A percentile compares a stretch with the other conserved stretches of the same genome.
Evolutionary conservation across 805 yeast genomes (phyloP).

Genomic region (Ogataea polymorpha): DNA sequence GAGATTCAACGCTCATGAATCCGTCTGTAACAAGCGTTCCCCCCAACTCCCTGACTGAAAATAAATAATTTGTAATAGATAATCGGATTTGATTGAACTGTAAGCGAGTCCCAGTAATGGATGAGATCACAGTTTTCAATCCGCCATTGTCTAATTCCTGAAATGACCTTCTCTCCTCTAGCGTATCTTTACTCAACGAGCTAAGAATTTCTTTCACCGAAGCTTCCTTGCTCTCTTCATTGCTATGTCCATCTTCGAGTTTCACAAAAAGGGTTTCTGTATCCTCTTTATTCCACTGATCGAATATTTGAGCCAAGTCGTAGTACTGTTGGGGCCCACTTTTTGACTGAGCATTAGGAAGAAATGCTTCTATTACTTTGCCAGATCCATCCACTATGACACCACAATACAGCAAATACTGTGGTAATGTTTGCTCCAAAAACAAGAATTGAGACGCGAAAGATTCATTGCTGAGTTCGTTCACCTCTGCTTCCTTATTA

Average conservation of each 20-base stretch:
- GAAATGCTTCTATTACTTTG: constrained; percentile 3
- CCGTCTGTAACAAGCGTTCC: constrained; percentile 27
- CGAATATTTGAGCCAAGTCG: constrained; percentile 12
- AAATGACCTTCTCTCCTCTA: constrained; percentile 14
- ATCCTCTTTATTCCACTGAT: constrained; percentile 21
- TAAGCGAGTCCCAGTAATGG: constrained; percentile 15
- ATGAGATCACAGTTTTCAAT: constrained; percentile 16
- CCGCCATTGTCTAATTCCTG: constrained; percentile 20
- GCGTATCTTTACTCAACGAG: constrained; percentile 16
- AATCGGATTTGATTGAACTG: constrained; percentile 32
- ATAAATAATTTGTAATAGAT: constrained; percentile 24
- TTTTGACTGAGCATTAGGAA: not conserved
- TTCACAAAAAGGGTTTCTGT: constrained; percentile 25
- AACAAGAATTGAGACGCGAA: constrained; percentile 18
- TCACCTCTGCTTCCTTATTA: constrained; percentile 16
- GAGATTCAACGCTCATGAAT: constrained; percentile 14
- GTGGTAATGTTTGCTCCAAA: constrained; percentile 18
- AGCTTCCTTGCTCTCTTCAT: constrained; percentile 15
- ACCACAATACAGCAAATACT: constrained; percentile 27
- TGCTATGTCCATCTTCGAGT: constrained; percentile 13
- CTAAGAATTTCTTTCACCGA: constrained; percentile 33
- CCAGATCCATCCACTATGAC: constrained; percentile 33
- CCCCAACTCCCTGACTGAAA: constrained; percentile 15
- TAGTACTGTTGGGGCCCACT: not conserved
- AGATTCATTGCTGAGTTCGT: constrained; percentile 12